These are phyloP conservation scores for Diplodia seriata DNA, from an alignment of 2,329 filamentous ascomycete genomes.

Conservation along the genomic window DNA sequence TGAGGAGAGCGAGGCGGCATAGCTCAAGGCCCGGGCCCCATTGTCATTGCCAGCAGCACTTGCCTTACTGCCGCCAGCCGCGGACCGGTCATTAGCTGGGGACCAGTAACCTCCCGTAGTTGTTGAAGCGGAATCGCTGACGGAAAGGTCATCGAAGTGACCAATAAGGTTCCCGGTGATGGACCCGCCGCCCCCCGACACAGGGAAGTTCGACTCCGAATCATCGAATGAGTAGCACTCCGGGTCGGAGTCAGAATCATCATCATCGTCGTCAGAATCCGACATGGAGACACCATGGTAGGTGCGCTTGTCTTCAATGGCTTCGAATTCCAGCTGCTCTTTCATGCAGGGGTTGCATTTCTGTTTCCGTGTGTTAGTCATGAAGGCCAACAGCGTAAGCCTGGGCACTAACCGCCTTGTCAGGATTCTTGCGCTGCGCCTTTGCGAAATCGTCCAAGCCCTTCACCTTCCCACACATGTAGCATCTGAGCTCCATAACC, in stretches of 20 bases:
- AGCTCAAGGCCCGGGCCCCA: background rate
- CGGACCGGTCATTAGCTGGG: background rate
- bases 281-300: constrained; percentile 40
- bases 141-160: background rate
- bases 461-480: constrained; percentile 56
- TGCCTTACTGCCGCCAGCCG: background rate
- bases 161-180: constrained; percentile 1
- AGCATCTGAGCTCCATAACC: constrained; percentile 57
- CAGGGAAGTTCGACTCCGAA: background rate
- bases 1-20: background rate
- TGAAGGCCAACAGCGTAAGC: background rate
- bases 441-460: constrained; percentile 59
- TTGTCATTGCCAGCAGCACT: background rate
- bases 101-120: background rate
- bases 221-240: background rate
- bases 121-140: background rate
- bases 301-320: background rate
- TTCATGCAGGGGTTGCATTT: constrained; percentile 45
- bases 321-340: constrained; percentile 35
- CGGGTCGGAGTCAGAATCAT: constrained; percentile 35
- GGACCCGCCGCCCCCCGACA: background rate
- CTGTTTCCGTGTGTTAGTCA: constrained; percentile 33
- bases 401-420: constrained; percentile 50
- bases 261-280: constrained; percentile 50
- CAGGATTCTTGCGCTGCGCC: constrained; percentile 54